Evolutionary conservation across 441 rosid genomes (phyloP).

Genomic region (Daphne laureola): DNA sequence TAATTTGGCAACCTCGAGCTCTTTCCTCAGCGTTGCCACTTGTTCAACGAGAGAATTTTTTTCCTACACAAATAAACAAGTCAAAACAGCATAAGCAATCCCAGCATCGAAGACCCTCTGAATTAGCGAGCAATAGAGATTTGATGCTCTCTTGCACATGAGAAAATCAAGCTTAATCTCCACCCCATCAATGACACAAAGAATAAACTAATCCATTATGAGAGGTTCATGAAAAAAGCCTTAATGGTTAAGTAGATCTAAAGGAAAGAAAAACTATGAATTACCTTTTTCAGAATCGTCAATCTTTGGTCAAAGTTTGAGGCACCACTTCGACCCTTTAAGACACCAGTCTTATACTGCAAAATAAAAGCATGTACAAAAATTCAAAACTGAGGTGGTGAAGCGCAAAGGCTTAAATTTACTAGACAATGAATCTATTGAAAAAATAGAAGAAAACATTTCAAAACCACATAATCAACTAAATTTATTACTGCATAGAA

Average conservation of each 20-base stretch:
- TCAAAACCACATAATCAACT: background rate
- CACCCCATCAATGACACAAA: too few relatives aligned
- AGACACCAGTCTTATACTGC: constrained; percentile 50
- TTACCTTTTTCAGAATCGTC: constrained; percentile 52
- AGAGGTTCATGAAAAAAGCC: background rate
- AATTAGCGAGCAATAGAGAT: too few relatives aligned
- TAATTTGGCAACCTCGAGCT: constrained; percentile 40
- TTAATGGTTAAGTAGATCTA: background rate
- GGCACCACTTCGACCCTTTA: constrained; percentile 26
- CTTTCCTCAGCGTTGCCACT: constrained; percentile 46
- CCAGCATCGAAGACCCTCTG: background rate
- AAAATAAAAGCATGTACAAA: constrained; percentile 10
- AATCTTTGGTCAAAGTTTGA: constrained; percentile 29
- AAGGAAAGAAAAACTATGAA: too few relatives aligned
- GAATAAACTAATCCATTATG: too few relatives aligned
- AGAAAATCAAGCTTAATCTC: too few relatives aligned
- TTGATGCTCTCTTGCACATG: too few relatives aligned
- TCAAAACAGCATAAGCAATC: constrained; percentile 7
- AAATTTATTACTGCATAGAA: too few relatives aligned
- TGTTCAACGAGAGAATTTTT: constrained; percentile 44
- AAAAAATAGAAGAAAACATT: background rate
- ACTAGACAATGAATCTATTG: background rate
- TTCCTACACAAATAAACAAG: constrained; percentile 40
- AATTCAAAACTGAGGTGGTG: background rate
- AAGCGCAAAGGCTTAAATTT: constrained; percentile 5